Base-by-base conservation (phyloP, 495 filamentous ascomycete genomes). In the Penicillium soppii region DNA sequence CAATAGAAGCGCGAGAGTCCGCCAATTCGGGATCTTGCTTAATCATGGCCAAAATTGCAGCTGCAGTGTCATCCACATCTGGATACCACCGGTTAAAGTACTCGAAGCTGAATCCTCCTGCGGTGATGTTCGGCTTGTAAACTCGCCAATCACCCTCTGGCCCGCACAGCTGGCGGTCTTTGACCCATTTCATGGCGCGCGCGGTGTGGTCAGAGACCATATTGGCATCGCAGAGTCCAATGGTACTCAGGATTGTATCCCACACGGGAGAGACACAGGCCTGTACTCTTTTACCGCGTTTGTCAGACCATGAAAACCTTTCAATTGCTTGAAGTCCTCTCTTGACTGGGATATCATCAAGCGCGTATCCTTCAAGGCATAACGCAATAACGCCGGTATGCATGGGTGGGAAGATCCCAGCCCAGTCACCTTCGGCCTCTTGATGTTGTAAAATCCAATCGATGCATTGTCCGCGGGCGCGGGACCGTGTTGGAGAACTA, bases 61-160 rank as follows among this genome's bases (percentile, higher is more conserved):
- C 69, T 0, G 73, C 70, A 0, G 74, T 76, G 56, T 76, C 73
- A 48, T 75, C 73, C 12, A 72, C 57, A 53, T 78, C 74, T 1
- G 73, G 73, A 43, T 66, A 66, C 57, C 58, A 66, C 0, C 39
- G 55, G 38, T 69, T 71, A 38, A 30, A 20, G 46, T 73, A 71
- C 38, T 67, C 58, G 30, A 76, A 75, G 45, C 52, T 54, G 45
- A 61, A 72, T 1, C 68, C 67, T 1, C 70, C 72, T 2, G 61
- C 50, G 1, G 12, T 16, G 0, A 61, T 38, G 0, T 50, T 20
- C 1, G 67, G 65, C 19, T 49, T 46, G 36, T 65, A 65, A 1
- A 70, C 33, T 9, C 43, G 46, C 67, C 70, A 72, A 48, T 77
- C 72, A 10, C 66, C 66, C 22, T 57, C 29, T 5, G 47, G 8